phyloP scores from a whole-genome alignment of 345 rosid genomes.

The Populus pruinosa region DNA sequence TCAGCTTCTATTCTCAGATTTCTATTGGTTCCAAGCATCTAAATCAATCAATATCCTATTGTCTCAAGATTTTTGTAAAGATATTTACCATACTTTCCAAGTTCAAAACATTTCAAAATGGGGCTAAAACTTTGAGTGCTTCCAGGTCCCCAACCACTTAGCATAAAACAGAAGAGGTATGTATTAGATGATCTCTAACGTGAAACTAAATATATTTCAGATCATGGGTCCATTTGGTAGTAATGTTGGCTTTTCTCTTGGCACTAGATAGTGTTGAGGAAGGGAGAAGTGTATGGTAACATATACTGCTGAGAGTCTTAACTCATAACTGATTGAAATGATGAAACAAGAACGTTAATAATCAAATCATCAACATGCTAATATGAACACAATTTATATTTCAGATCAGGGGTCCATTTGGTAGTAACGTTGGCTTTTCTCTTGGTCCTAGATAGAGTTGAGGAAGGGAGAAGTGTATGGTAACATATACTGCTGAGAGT shows the following conservation, averaged over 20 bases:
- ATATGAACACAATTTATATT: not conserved
- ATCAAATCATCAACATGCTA: not conserved
- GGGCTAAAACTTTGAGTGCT: not conserved
- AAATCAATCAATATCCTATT: not conserved
- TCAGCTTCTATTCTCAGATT: not conserved
- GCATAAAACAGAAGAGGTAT: no score
- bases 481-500: not conserved
- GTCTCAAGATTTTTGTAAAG: not conserved
- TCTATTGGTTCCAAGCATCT: not conserved
- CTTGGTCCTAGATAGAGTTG: not conserved
- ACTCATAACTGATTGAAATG: not conserved
- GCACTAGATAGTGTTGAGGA: not conserved
- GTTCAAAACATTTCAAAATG: not conserved
- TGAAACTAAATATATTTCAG: not conserved
- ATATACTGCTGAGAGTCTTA: not conserved
- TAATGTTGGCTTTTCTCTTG: not conserved
- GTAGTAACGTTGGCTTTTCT: not conserved
- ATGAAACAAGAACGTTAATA: not conserved
- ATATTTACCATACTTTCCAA: not conserved
- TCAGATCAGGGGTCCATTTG: not conserved
- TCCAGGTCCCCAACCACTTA: no score
- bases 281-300: not conserved
- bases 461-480: not conserved
- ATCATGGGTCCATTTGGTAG: not conserved
- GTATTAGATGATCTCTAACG: no score